Percentiles rank a stretch among this genome's conserved stretches.
Conservation (phyloP, 768 basidiomycete species). For the Lactarius psammicola region DNA sequence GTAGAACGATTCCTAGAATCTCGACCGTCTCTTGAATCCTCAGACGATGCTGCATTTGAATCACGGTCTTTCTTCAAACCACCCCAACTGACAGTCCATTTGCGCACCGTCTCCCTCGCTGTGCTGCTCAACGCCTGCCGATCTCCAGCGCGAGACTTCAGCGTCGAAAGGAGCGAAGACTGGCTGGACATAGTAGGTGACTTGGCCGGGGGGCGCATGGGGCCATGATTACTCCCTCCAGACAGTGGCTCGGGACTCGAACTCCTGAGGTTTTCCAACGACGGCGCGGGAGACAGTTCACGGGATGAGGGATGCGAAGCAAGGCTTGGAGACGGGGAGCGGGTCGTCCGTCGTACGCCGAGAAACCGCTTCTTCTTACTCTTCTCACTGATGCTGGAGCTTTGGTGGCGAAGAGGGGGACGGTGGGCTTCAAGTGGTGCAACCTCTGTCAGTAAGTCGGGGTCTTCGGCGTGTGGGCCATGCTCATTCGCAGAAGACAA, state of each 20-base stretch:
- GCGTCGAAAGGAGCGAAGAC: constrained; percentile 58
- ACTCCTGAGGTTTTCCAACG: constrained; percentile 14
- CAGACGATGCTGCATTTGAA: constrained; percentile 6
- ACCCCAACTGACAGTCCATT: constrained; percentile 87
- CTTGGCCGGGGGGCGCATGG: constrained; percentile 2
- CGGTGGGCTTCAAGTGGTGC: constrained; percentile 6
- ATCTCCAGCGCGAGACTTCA: constrained; percentile 74
- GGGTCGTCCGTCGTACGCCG: constrained; percentile 15
- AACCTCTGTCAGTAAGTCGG: constrained; percentile 7
- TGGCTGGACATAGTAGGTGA: constrained; percentile 9
- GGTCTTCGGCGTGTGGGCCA: constrained; percentile 2
- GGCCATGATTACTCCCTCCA: neutral
- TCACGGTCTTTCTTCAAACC: constrained; percentile 54
- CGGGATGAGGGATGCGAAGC: constrained; percentile 23
- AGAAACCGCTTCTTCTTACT: constrained; percentile 24
- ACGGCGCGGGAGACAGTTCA: constrained; percentile 18
- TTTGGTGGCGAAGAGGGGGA: constrained; percentile 18
- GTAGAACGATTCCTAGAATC: constrained; percentile 6
- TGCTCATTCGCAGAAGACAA: neutral
- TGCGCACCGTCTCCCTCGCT: constrained; percentile 86
- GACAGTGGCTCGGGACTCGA: constrained; percentile 9
- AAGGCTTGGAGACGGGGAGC: constrained; percentile 16
- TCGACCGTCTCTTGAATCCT: constrained; percentile 28
- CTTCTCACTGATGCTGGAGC: constrained; percentile 21
- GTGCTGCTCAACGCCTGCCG: constrained; percentile 84